Base-by-base conservation (phyloP, 2,329 filamentous ascomycete genomes). In the Cytospora mali region DNA sequence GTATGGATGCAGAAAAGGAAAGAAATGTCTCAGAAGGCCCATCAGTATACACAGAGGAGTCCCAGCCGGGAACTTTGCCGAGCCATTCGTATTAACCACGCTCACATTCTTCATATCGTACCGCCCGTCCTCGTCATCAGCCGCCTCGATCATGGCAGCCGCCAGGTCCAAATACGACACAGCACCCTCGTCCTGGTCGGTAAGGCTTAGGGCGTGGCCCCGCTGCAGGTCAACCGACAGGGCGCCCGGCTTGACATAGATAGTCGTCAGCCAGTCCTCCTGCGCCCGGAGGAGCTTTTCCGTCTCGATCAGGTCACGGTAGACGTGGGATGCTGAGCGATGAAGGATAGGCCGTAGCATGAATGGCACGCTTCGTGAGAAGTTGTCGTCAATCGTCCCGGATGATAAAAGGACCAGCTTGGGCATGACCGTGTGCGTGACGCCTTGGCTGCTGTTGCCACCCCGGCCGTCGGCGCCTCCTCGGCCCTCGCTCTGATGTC, bases 111-210 rank as follows among this genome's bases (percentile, higher is more conserved):
- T 62, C 28, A 58, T 59, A 29, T 73, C 68, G 31, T 71, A 74
- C 0, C 61, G 55, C 1, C 70, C 71, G 2, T 72, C 68, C 13
- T 66, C 60, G 48, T 75, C 74, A 35, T 78, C 72, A 0, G 75
- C 79, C 6, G 75, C 76, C 68, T 83, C 79, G 21, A 82, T 71
- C 81, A 83, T 83, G 0, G 68, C 80, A 1, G 76, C 79, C 1
- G 79, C 74, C 18, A 82, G 66, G 66, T 82, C 80, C 5, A 77
- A 46, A 55, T 78, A 83, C 1, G 70, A 73, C 2, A 83, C 31
- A 29, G 74, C 74, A 5, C 70, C 75, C 56, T 78, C 71, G 55
- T 79, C 69, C 6, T 39, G 51, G 10, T 75, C 69, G 52, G 72
- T 69, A 1, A 78, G 59, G 25, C 68, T 79, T 18, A 83, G 66